A percentile compares a stretch with the other conserved stretches of the same genome.
phyloP scores from a whole-genome alignment of 1,284 basidiomycete genomes.

The Neotropicomus parvogracilis region DNA sequence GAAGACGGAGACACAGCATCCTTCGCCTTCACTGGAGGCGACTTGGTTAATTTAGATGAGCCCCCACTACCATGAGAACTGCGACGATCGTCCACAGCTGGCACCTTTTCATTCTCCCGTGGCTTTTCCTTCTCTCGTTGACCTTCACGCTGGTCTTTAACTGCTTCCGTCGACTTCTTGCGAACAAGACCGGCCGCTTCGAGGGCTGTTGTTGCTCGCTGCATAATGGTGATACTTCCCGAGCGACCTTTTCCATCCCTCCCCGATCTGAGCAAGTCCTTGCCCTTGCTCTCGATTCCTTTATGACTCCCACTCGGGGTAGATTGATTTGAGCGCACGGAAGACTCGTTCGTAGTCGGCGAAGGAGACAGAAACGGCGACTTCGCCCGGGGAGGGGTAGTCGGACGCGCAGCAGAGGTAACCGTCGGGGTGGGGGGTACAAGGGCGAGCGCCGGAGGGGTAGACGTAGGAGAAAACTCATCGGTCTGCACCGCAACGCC shows the following conservation, averaged over 20 bases:
- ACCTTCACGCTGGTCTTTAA: constrained; percentile 56
- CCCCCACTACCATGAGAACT: constrained; percentile 55
- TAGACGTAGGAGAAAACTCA: constrained; percentile 26
- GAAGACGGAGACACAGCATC: constrained; percentile 41
- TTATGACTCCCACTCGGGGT: constrained; percentile 58
- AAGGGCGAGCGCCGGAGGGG: constrained; percentile 63
- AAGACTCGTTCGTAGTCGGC: constrained; percentile 49
- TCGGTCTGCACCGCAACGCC: constrained; percentile 29
- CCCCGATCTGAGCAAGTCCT: constrained; percentile 46
- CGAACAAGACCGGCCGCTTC: constrained; percentile 76
- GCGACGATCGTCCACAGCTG: constrained; percentile 54
- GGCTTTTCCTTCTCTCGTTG: constrained; percentile 39
- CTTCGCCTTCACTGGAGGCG: constrained; percentile 56
- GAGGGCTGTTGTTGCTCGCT: constrained; percentile 85
- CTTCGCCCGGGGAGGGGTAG: constrained; percentile 52
- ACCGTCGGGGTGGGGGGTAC: constrained; percentile 72
- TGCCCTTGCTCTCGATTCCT: constrained; percentile 41
- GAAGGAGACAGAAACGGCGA: constrained; percentile 63
- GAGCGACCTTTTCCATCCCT: constrained; percentile 59
- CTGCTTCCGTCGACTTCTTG: constrained; percentile 74
- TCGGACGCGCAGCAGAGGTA: constrained; percentile 37
- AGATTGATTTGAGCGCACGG: constrained; percentile 55
- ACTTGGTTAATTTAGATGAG: constrained; percentile 63
- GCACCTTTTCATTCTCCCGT: constrained; percentile 41
- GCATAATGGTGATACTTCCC: constrained; percentile 90